phyloP scores from a whole-genome alignment of 2,329 filamentous ascomycete genomes.

The Seiridium unicorne region DNA sequence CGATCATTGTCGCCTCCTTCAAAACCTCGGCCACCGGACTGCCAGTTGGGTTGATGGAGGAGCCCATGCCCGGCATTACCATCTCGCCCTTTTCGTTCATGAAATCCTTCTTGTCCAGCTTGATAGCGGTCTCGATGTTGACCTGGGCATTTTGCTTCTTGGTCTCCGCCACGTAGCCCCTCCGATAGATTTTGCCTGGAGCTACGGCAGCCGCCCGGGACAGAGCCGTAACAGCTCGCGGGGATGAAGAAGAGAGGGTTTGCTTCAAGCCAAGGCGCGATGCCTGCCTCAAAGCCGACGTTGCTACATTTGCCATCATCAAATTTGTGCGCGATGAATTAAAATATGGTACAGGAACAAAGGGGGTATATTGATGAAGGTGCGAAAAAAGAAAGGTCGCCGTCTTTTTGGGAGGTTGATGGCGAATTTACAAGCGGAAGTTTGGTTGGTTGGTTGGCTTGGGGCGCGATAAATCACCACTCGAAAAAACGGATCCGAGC shows the following conservation, averaged over 20 bases:
- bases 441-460: slow-evolving; percentile 1
- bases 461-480: slow-evolving; percentile 26
- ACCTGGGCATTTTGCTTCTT: slow-evolving; percentile 79
- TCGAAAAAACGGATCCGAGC: slow-evolving; percentile 6
- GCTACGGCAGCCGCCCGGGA: slow-evolving; percentile 30
- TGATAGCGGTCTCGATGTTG: slow-evolving; percentile 78
- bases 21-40: slow-evolving; percentile 84
- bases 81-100: slow-evolving; percentile 44
- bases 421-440: slow-evolving; percentile 2
- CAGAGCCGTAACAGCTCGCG: slow-evolving; percentile 29
- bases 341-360: slow-evolving; percentile 12
- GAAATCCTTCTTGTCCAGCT: slow-evolving; percentile 82
- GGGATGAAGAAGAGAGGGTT: slow-evolving; percentile 32
- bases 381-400: slow-evolving; percentile 15
- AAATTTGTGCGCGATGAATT: slow-evolving; percentile 8
- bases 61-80: slow-evolving; percentile 55
- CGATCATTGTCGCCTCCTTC: slow-evolving; percentile 89
- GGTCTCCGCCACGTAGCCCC: slow-evolving; percentile 81
- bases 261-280: slow-evolving; percentile 54
- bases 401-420: slow-evolving; percentile 13
- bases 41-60: slow-evolving; percentile 66
- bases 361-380: slow-evolving; percentile 14
- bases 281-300: slow-evolving; percentile 72
- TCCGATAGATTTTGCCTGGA: slow-evolving; percentile 28
- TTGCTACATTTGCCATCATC: slow-evolving; percentile 64